Conservation (phyloP, 108 stramenopile genomes). For the Aureococcus anophagefferens region DNA sequence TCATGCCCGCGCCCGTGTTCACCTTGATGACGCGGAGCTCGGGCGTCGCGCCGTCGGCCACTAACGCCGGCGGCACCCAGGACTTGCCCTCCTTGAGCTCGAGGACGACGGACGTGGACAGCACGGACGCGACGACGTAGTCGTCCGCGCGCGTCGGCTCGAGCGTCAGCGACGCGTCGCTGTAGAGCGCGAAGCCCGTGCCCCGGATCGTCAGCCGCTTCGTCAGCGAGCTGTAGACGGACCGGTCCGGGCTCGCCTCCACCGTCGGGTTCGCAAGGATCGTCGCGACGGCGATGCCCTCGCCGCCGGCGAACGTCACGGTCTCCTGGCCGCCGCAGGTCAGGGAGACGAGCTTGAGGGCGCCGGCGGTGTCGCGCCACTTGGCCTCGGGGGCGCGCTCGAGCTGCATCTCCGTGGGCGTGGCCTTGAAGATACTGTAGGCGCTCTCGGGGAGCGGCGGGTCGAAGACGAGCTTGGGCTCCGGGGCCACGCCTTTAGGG, state of each 20-base stretch:
- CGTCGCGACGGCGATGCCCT: background rate
- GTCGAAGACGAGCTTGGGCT: background rate
- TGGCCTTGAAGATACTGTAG: background rate
- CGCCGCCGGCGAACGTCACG: background rate
- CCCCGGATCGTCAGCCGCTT: background rate
- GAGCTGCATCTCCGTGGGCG: slow-evolving; percentile 1
- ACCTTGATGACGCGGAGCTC: slow-evolving; percentile 13
- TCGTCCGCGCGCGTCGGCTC: background rate
- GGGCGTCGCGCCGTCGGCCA: background rate
- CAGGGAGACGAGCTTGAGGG: background rate
- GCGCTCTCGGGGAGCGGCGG: background rate
- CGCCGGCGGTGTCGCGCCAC: background rate
- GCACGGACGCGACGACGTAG: background rate
- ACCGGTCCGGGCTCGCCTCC: background rate
- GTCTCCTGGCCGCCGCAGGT: background rate
- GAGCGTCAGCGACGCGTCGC: background rate
- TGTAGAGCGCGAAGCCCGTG: background rate
- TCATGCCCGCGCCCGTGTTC: slow-evolving; percentile 22
- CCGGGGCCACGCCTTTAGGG: background rate
- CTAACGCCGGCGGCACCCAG: background rate
- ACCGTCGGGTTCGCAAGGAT: background rate
- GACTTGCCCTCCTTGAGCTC: background rate
- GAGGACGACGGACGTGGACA: background rate
- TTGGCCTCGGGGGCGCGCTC: background rate
- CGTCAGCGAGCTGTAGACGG: background rate